phyloP scores from a whole-genome alignment of 129 eudicot species.

The Flaveria linearis region DNA sequence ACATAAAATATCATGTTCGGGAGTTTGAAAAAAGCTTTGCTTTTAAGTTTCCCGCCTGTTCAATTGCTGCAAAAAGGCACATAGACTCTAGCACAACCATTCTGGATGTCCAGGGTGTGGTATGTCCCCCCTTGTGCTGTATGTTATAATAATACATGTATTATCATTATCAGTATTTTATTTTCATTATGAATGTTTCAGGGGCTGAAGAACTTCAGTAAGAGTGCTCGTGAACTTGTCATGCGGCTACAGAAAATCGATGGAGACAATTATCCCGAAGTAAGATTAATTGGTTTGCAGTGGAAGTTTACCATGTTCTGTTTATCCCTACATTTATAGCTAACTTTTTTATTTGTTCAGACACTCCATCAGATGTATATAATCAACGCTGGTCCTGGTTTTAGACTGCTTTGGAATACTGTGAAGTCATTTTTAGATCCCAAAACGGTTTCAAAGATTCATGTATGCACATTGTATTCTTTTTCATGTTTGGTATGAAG shows the following conservation, averaged over 20 bases:
- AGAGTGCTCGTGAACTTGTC: constrained; percentile 79
- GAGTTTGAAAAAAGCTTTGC: constrained; percentile 80
- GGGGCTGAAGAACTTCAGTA: constrained; percentile 90
- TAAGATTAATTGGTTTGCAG: constrained; percentile 30
- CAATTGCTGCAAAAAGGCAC: constrained; percentile 90
- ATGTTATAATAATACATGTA: neutral
- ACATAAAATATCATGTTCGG: constrained; percentile 75
- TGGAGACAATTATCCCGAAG: constrained; percentile 93
- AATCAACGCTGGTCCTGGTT: constrained; percentile 96
- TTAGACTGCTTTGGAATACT: constrained; percentile 88
- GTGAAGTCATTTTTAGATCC: constrained; percentile 87
- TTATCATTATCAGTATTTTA: neutral
- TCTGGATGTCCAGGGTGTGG: constrained; percentile 94
- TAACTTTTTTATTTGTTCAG: constrained; percentile 45
- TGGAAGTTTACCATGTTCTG: constrained; percentile 19
- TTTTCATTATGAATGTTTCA: constrained; percentile 24
- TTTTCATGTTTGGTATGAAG: constrained; percentile 7
- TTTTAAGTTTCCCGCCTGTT: constrained; percentile 83
- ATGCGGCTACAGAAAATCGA: constrained; percentile 83
- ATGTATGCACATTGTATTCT: constrained; percentile 43
- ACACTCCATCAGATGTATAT: constrained; percentile 93
- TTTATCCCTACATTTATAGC: constrained; percentile 9
- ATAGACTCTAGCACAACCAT: constrained; percentile 88
- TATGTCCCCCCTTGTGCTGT: constrained; percentile 37
- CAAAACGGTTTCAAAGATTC: constrained; percentile 89